Evolutionary conservation across 176 grass and related monocot species (phyloP).

Genomic region (Avena eriantha): DNA sequence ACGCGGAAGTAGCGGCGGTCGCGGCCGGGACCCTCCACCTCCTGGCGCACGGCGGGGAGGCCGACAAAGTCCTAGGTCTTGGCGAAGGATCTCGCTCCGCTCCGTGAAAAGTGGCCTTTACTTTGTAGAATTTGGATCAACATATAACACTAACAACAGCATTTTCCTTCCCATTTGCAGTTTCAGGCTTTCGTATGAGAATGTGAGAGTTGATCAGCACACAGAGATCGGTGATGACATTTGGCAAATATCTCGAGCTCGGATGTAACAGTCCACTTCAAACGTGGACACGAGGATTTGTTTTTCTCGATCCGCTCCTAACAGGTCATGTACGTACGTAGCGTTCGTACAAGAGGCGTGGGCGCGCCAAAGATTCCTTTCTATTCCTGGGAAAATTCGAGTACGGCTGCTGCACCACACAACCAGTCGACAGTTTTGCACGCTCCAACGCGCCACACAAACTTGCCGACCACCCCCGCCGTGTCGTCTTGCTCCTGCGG

Average conservation of each 20-base stretch:
- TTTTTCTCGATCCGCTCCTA: not conserved
- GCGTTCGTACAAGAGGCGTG: not conserved
- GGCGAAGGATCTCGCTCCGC: too few species aligned
- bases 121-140: too few species aligned
- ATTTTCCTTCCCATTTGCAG: too few species aligned
- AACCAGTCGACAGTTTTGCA: not conserved
- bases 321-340: not conserved
- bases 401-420: not conserved
- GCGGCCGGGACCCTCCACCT: too few species aligned
- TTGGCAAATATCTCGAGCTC: not conserved
- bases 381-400: not conserved
- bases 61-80: too few species aligned
- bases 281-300: not conserved
- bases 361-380: not conserved
- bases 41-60: too few species aligned
- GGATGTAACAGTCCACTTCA: not conserved
- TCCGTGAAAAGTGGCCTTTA: too few species aligned
- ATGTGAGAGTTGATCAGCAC: too few species aligned
- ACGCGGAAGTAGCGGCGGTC: too few species aligned
- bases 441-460: constrained; percentile 12
- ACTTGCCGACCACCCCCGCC: not conserved
- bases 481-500: not conserved
- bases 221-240: not conserved
- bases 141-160: too few species aligned
- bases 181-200: too few species aligned